Evolutionary conservation across 1,284 basidiomycete species (phyloP).

Genomic region (Xanthoconium separans): DNA sequence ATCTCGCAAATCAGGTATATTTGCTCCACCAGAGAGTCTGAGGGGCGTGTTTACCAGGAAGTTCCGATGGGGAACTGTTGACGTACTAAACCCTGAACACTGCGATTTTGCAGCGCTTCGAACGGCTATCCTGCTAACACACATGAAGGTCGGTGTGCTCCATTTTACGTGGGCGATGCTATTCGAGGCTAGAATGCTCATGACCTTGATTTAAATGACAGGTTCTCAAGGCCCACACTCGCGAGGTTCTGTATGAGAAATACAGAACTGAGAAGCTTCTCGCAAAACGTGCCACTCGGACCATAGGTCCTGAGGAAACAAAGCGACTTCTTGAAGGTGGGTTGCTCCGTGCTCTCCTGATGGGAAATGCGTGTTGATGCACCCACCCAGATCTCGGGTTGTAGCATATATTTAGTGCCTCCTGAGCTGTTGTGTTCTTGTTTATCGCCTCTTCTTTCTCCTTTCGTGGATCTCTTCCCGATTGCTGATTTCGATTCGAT

Average conservation of each 20-base stretch:
- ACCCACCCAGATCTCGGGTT: conserved; percentile 38
- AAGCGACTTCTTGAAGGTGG: conserved; percentile 69
- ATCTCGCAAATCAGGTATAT: conserved; percentile 42
- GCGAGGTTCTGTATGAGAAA: conserved; percentile 81
- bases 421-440: conserved; percentile 20
- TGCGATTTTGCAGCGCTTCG: conserved; percentile 82
- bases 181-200: conserved; percentile 16
- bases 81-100: conserved; percentile 78
- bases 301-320: conserved; percentile 71
- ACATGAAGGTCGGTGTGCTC: conserved; percentile 62
- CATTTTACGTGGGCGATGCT: conserved; percentile 13
- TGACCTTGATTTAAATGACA: conserved; percentile 37
- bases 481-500: conserved; percentile 5
- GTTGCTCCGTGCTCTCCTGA: conserved; percentile 25
- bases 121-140: conserved; percentile 74
- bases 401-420: conserved; percentile 31
- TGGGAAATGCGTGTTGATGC: conserved; percentile 22
- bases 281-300: conserved; percentile 72
- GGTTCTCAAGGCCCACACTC: conserved; percentile 76
- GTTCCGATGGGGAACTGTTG: conserved; percentile 80
- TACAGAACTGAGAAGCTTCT: conserved; percentile 83
- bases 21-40: conserved; percentile 60
- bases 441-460: conserved; percentile 20
- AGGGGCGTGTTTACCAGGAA: conserved; percentile 70
- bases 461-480: conserved; percentile 10